Percentiles rank a stretch among this genome's conserved stretches.
Evolutionary conservation across 169 alveolate genomes (phyloP).

Genomic region (Miamiensis avidus): DNA sequence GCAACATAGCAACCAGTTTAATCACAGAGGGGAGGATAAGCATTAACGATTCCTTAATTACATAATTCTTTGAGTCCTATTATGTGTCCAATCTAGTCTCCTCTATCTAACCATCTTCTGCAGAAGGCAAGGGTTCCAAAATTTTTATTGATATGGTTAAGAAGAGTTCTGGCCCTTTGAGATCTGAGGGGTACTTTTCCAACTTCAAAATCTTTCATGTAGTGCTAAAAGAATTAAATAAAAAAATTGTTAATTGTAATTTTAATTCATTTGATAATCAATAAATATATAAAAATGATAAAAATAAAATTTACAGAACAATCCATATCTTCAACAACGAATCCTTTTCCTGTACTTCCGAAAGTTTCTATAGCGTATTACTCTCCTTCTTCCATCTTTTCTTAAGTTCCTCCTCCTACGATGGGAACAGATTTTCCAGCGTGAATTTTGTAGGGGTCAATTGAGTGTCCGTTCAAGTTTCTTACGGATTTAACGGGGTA

Average conservation of each 20-base stretch:
- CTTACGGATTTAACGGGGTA: slow-evolving; percentile 95
- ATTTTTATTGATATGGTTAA: slow-evolving; percentile 92
- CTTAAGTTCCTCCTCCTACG: slow-evolving; percentile 91
- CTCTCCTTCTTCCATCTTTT: slow-evolving; percentile 99
- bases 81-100: slow-evolving; percentile 94
- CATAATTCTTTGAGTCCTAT: slow-evolving; percentile 93
- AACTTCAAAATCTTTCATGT: slow-evolving; percentile 95
- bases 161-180: slow-evolving; percentile 90
- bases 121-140: slow-evolving; percentile 99
- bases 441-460: slow-evolving; percentile 97
- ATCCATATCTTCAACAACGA: slow-evolving; percentile 54
- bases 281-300: no score
- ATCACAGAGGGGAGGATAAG: slow-evolving; percentile 99
- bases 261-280: no score
- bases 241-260: no score
- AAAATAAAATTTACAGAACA: slow-evolving; percentile 17
- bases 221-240: slow-evolving; percentile 78
- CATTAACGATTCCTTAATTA: slow-evolving; percentile 95
- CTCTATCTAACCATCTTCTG: slow-evolving; percentile 98
- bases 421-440: slow-evolving; percentile 99
- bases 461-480: slow-evolving; percentile 99
- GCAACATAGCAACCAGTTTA: slow-evolving; percentile 96
- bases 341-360: slow-evolving; percentile 98
- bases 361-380: slow-evolving; percentile 99
- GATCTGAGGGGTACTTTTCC: slow-evolving; percentile 85